These are phyloP conservation scores for Neckera pumila DNA, from an alignment of 225 moss, liverwort and hornwort genomes.

Conservation along the genomic window DNA sequence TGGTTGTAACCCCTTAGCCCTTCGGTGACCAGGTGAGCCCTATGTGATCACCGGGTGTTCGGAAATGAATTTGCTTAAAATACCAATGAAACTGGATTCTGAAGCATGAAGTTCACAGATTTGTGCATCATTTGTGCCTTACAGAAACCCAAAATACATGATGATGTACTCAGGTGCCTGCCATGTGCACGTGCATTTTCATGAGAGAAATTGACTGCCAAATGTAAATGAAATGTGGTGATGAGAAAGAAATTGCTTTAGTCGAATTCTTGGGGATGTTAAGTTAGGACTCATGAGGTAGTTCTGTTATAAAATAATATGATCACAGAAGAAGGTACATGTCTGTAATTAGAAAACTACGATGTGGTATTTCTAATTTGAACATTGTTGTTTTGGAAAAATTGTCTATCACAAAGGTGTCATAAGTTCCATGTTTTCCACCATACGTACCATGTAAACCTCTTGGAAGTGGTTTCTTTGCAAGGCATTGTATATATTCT, in stretches of 20 bases:
- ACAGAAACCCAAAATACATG: not conserved
- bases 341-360: not conserved
- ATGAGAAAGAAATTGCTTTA: too few relatives aligned
- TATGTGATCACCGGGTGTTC: not conserved
- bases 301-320: not conserved
- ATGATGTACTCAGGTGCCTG: not conserved
- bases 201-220: not conserved
- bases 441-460: not conserved
- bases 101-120: not conserved
- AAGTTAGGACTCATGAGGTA: not conserved
- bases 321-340: not conserved
- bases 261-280: not conserved
- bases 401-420: not conserved
- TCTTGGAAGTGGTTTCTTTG: not conserved
- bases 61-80: not conserved
- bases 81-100: not conserved
- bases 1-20: not conserved
- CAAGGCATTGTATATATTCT: not conserved
- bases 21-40: not conserved
- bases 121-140: not conserved
- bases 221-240: not conserved
- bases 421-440: not conserved
- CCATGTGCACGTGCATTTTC: not conserved
- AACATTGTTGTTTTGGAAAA: not conserved
- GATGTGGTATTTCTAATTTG: not conserved